Conservation (phyloP, 805 yeast species). For the Maudiozyma bulderi region DNA sequence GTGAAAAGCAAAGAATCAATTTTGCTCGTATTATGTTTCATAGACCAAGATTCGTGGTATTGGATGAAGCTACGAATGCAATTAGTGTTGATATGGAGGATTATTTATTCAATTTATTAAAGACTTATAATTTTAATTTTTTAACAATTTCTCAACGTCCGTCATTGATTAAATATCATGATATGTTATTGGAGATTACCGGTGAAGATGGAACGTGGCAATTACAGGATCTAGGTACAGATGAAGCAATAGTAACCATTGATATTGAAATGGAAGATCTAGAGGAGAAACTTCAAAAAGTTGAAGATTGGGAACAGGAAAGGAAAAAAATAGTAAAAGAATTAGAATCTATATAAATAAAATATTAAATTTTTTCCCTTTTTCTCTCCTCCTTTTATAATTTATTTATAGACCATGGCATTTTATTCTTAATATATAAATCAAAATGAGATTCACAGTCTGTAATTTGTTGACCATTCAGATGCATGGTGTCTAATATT, state of each 20-base stretch:
- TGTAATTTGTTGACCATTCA: conserved; percentile 6
- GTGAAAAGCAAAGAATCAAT: conserved; percentile 84
- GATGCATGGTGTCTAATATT: conserved; percentile 4
- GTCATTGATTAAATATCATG: conserved; percentile 75
- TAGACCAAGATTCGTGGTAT: conserved; percentile 68
- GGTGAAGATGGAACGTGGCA: conserved; percentile 48
- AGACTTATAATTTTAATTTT: conserved; percentile 59
- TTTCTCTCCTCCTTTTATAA: not conserved
- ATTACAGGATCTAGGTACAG: conserved; percentile 55
- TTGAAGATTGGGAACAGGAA: conserved; percentile 50
- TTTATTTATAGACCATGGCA: conserved; percentile 24
- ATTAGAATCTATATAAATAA: conserved; percentile 24
- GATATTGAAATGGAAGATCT: conserved; percentile 69
- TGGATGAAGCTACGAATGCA: conserved; percentile 93
- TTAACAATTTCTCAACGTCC: conserved; percentile 81
- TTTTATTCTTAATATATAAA: conserved; percentile 14
- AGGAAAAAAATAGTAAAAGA: conserved; percentile 44
- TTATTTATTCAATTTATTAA: conserved; percentile 66
- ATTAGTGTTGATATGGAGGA: conserved; percentile 87
- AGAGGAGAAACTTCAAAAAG: conserved; percentile 48
- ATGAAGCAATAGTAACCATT: conserved; percentile 53
- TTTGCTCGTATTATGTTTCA: conserved; percentile 80
- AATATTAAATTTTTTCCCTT: not conserved
- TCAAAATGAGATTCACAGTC: conserved; percentile 15
- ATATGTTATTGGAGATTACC: conserved; percentile 58